phyloP scores from a whole-genome alignment of 495 filamentous ascomycete genomes.

The Terfezia claveryi region DNA sequence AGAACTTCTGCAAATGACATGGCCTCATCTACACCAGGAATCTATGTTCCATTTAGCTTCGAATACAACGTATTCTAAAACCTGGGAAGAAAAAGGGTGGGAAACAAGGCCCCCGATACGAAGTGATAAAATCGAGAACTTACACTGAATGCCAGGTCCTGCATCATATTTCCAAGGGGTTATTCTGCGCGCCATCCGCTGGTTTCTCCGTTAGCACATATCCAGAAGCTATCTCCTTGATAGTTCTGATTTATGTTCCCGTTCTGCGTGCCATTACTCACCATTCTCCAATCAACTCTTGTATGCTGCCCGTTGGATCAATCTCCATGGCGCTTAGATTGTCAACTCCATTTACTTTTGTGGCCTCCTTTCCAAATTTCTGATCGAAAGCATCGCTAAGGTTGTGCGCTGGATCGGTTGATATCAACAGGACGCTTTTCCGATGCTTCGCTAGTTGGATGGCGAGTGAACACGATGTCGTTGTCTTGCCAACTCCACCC shows the following conservation, averaged over 20 bases:
- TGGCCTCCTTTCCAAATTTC: constrained; percentile 97
- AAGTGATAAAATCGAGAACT: constrained; percentile 5
- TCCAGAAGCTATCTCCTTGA: constrained; percentile 40
- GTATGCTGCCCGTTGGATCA: constrained; percentile 92
- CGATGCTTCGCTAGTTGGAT: constrained; percentile 95
- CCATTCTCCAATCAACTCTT: constrained; percentile 52
- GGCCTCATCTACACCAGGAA: constrained; percentile 94
- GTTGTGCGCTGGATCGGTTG: constrained; percentile 96
- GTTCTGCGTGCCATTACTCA: constrained; percentile 48
- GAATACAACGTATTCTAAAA: neutral
- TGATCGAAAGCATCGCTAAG: constrained; percentile 93
- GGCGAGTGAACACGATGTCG: constrained; percentile 89
- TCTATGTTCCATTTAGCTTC: constrained; percentile 28
- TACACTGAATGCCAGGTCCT: constrained; percentile 42
- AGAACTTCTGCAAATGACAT: constrained; percentile 99
- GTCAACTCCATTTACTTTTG: constrained; percentile 70
- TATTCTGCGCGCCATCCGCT: constrained; percentile 7
- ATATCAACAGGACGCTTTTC: constrained; percentile 89
- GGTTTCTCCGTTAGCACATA: constrained; percentile 1
- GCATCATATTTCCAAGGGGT: constrained; percentile 39
- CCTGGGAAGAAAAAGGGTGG: no score
- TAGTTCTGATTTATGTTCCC: constrained; percentile 15
- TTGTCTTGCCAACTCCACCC: constrained; percentile 98
- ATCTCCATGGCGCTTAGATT: constrained; percentile 99
- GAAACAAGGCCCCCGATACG: neutral